Evolutionary conservation across 768 basidiomycete genomes (phyloP), one percentile per base, ranked within the genome.

Genomic region (Coprinellus aureogranulatus): DNA sequence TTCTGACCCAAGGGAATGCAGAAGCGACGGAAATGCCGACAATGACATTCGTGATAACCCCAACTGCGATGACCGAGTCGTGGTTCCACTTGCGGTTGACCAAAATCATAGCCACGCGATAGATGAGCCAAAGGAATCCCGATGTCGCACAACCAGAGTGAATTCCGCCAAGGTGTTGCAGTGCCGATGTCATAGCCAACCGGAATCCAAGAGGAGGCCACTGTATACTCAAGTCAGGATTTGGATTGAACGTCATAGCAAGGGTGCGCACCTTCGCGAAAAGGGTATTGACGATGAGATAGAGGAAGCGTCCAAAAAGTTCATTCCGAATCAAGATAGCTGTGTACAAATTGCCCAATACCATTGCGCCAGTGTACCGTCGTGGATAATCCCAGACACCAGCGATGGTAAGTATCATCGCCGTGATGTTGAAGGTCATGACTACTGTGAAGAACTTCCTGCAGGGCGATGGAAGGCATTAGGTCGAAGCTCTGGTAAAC

Each of bases 261-360:
- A 47, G 26, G 55, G 27, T 47, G 54, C 68, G 37, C 62, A 86
- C 89, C 81, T 91, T 92, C n/a, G 88, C 87, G 60, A 93, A 91
- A 27, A 80, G 70, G 0, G 83, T 88, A 67, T 90, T 92, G 60
- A 89, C 82, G 22, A 86, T 63, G 46, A 85, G 70, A 67, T 92
- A 93, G 14, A 93, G 65, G 34, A 84, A 69, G n/a, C 91, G 86
- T 10, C 89, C 88, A 61, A 92, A 92, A 1, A 91, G 75, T 62
- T 93, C 91, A 64, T 93, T 93, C 22, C 91, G 80, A 77, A 90
- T 83, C 22, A 93, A 77, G 55, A 92, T 84, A 4, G 89, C 83
- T 25, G 82, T 72, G 62, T 85, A 81, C 48, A 93, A 70, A 62
- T 93, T 93, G 0, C 88, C 91, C 1, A 90, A 74, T 9, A 88